These are phyloP conservation scores for Kurtzmaniella natalensis DNA, from an alignment of 1,139 yeast genomes.

Conservation along the genomic window DNA sequence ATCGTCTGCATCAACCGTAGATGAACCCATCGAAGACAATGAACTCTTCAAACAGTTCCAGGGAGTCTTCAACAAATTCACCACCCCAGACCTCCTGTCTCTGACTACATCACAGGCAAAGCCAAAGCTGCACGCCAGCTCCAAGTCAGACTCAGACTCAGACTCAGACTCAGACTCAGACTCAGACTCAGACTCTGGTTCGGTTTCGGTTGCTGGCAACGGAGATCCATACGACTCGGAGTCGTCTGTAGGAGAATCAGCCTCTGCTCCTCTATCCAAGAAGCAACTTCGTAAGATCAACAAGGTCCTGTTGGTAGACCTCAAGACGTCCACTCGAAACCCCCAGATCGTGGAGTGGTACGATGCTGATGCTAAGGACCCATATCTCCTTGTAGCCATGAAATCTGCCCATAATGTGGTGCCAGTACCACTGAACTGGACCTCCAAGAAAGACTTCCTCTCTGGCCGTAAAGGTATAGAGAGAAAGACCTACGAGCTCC, in stretches of 20 bases:
- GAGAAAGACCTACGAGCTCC: constrained; percentile 70
- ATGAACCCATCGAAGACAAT: constrained; percentile 9
- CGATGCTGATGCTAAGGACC: constrained; percentile 84
- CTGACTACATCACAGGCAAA: not conserved
- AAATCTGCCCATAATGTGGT: constrained; percentile 66
- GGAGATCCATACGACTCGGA: constrained; percentile 3
- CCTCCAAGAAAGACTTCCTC: constrained; percentile 71
- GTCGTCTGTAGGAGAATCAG: constrained; percentile 7
- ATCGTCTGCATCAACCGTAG: too few species aligned
- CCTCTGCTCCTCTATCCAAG: constrained; percentile 19
- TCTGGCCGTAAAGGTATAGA: constrained; percentile 69
- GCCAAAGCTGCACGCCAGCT: not conserved
- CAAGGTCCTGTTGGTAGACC: constrained; percentile 62
- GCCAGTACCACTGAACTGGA: constrained; percentile 87
- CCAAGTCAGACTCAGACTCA: too few species aligned
- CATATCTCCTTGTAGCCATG: constrained; percentile 57
- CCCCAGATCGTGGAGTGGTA: constrained; percentile 86
- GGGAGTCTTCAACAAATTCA: constrained; percentile 40
- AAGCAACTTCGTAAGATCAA: constrained; percentile 46
- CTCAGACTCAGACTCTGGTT: constrained; percentile 4
- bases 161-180: not conserved
- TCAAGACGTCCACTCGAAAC: constrained; percentile 54
- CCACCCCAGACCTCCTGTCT: too few species aligned
- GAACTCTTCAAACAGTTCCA: constrained; percentile 41
- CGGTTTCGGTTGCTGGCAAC: constrained; percentile 11